Evolutionary conservation across 1,139 yeast genomes (phyloP), one percentile per base, ranked within the genome.

Genomic region (Kurtzmaniella quercitrusa): DNA sequence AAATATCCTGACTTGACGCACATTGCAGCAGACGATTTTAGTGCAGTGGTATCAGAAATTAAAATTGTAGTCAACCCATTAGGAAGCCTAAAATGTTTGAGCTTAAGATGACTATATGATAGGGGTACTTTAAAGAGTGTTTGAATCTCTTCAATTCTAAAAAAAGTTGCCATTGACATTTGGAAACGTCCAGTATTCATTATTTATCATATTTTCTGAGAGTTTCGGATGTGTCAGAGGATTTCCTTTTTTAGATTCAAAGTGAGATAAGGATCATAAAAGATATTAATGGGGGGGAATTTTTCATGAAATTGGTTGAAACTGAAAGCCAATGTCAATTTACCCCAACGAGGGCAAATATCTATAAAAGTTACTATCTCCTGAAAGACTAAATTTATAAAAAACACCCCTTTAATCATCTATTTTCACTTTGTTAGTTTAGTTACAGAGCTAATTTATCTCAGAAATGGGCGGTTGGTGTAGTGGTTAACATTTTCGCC

Each of bases 1-100:
- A 76, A 76, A 1, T 88, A 80, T 1, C 93, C 93, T 0, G 82
- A 55, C 1, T 78, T 77, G 0, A 84, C 79, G 16, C 84, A 66
- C 3, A 84, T 42, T 0, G 72, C 55, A 14, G 60, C 50, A 1
- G 83, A 66, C 1, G 77, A 76, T 0, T 63, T 42, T 7, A 66
- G 68, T 15, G 66, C 70, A 1, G 73, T 51, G 0, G 87, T 81
- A 50, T 84, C 87, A 0, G 85, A 80, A 2, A 83, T 66, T 14
- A 84, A 49, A 1, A 83, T 57, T 0, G 72, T 65, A 11, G 63
- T 48, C 6, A 82, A 52, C 0, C 87, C 87, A 61, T 82, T 82
- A 6, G 73, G 65, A 12, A 82, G 60, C 33, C 61, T 60, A n/a
- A 81, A 55, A 2, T 72, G 52, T 42, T 67, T 69, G 51, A 76